Percentiles rank a stretch among this genome's conserved stretches.
Conservation (phyloP, 495 filamentous ascomycete genomes). For the Penicillium verhagenii region DNA sequence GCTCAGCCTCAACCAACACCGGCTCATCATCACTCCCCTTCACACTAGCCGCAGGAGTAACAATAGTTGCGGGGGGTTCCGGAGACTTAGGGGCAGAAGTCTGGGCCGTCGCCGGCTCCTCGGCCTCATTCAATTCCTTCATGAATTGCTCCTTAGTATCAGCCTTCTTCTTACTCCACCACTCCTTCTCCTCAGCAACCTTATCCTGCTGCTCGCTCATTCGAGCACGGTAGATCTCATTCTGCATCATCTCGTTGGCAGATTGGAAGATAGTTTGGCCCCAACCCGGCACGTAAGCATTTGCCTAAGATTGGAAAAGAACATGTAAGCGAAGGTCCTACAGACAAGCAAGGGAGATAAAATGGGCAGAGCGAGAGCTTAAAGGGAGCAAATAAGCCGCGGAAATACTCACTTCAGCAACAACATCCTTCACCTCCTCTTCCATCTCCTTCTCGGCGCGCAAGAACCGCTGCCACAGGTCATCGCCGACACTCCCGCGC, state of each 20-base stretch:
- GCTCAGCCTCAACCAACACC: constrained; percentile 75
- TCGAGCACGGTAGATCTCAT: constrained; percentile 58
- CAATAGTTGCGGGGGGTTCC: constrained; percentile 22
- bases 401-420: constrained; percentile 74
- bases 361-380: background rate
- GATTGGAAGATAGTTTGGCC: constrained; percentile 94
- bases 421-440: constrained; percentile 90
- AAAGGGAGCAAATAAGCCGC: no score
- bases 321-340: constrained; percentile 3
- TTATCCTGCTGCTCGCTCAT: constrained; percentile 66
- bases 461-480: constrained; percentile 89
- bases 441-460: constrained; percentile 97
- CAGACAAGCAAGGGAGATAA: background rate
- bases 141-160: constrained; percentile 74
- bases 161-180: constrained; percentile 85
- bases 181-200: constrained; percentile 68
- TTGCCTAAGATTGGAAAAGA: constrained; percentile 68
- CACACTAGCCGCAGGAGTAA: constrained; percentile 30
- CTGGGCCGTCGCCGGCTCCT: constrained; percentile 2
- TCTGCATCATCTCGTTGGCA: constrained; percentile 79
- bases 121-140: constrained; percentile 71
- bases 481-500: constrained; percentile 90
- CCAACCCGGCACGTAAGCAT: constrained; percentile 82
- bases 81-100: constrained; percentile 27
- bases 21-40: constrained; percentile 75